Percentiles rank a stretch among this genome's conserved stretches.
phyloP scores from a whole-genome alignment of 805 yeast genomes.

The Yueomyces sinensis region DNA sequence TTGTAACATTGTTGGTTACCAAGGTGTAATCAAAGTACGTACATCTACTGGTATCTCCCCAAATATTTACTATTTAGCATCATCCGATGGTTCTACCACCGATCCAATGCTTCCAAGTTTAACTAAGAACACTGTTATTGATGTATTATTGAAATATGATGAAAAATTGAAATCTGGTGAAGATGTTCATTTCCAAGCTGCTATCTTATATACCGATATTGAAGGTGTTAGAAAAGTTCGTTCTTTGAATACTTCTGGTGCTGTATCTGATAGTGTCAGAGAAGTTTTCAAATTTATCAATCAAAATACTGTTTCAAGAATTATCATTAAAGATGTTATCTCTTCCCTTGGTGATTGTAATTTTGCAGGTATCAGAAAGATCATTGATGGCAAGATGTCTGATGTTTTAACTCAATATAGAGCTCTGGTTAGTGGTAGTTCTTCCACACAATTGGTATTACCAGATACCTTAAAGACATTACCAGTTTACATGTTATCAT shows the following conservation, averaged over 20 bases:
- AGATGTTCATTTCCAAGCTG: constrained; percentile 87
- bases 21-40: constrained; percentile 72
- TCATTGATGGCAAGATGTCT: constrained; percentile 38
- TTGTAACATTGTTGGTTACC: constrained; percentile 48
- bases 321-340: constrained; percentile 39
- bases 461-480: constrained; percentile 71
- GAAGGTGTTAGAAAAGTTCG: constrained; percentile 74
- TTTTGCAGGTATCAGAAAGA: constrained; percentile 35
- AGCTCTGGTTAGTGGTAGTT: constrained; percentile 29
- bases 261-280: constrained; percentile 59
- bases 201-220: constrained; percentile 68
- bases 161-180: constrained; percentile 48
- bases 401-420: constrained; percentile 51
- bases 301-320: constrained; percentile 47
- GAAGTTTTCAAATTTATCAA: constrained; percentile 74
- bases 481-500: constrained; percentile 52
- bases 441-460: constrained; percentile 44
- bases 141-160: constrained; percentile 65
- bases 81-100: constrained; percentile 28
- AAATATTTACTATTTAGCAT: constrained; percentile 54
- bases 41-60: constrained; percentile 83
- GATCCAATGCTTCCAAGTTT: constrained; percentile 67
- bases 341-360: constrained; percentile 29
- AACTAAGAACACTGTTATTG: constrained; percentile 48
- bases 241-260: constrained; percentile 71